These are phyloP conservation scores for Babesia gibsoni DNA, from an alignment of 169 alveolate genomes.

Conservation along the genomic window DNA sequence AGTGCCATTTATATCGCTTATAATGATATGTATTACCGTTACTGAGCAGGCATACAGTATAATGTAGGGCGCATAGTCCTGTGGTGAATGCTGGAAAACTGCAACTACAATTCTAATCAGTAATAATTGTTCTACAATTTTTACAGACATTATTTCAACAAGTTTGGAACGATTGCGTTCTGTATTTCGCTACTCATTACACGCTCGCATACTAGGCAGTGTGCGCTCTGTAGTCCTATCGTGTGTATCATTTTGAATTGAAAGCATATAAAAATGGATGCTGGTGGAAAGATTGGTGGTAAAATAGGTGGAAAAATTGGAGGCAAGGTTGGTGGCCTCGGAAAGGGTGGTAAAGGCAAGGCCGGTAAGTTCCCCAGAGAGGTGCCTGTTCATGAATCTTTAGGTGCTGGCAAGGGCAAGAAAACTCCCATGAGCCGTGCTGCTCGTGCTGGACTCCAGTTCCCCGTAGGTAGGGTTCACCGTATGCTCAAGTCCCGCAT, in stretches of 20 bases:
- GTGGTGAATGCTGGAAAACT: slow-evolving; percentile 37
- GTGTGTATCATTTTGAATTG: slow-evolving; percentile 34
- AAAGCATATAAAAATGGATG: slow-evolving; percentile 51
- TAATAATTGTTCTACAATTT: no score
- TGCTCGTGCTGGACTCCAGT: slow-evolving; percentile 98
- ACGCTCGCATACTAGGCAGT: no score
- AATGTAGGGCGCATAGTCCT: slow-evolving; percentile 30
- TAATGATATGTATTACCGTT: background rate
- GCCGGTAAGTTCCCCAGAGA: slow-evolving; percentile 73
- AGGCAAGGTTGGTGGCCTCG: slow-evolving; percentile 73
- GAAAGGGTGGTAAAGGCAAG: slow-evolving; percentile 82
- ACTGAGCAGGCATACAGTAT: background rate
- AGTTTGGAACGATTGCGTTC: no score
- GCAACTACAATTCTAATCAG: no score
- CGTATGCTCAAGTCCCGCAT: slow-evolving; percentile 96
- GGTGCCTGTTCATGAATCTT: no score
- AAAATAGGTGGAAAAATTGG: slow-evolving; percentile 84
- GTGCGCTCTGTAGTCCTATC: no score
- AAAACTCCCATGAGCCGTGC: slow-evolving; percentile 98
- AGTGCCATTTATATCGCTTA: background rate
- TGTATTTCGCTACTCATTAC: no score
- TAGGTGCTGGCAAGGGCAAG: slow-evolving; percentile 94
- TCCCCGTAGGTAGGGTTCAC: slow-evolving; percentile 99
- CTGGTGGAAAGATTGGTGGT: slow-evolving; percentile 87
- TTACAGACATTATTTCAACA: no score